Evolutionary conservation across 1,284 basidiomycete species (phyloP), one percentile per base, ranked within the genome.

Genomic region (Apiotrichum domesticum): DNA sequence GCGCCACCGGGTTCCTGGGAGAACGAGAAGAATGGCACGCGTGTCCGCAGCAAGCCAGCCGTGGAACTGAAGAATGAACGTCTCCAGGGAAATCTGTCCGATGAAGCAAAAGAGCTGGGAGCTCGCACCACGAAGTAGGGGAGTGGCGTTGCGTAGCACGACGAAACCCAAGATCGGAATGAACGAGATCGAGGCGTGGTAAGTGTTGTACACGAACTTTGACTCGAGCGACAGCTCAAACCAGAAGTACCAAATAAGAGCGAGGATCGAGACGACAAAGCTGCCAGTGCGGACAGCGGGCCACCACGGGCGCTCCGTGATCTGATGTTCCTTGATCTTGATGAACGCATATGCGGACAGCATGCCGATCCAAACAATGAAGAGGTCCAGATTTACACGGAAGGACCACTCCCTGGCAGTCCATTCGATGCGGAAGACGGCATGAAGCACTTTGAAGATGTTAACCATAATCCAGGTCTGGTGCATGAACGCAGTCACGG

Each of bases 1-100:
- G 46, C 90, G 81, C 81, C 85, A 87, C 43, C 75, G 76, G 5
- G 84, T 85, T 21, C 87, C 85, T 0, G 89, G 89, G 46, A 93
- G 77, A 51, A 93, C 82, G 52, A 91, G 77, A 40, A 94, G 80
- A 61, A 93, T 80, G 15, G 88, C 88, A 70, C 89, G 89, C 15
- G 88, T 90, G 69, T 94, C 90, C 4, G 83, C 87, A 0, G 87
- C 90, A 41, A 94, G 80, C 87, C 90, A 93, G 51, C 90, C 80
- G 73, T 94, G 90, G 76, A 87, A 93, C 71, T 94, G 89, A 62
- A 92, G 83, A 68, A 93, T 87, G 72, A 90, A 92, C 0, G 88
- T 87, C 74, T 92, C 89, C 46, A 92, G 80, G 5, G 87, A 89
- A 73, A 87, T 89, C 68, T 80, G 83, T 44, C 90, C 90, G 55